phyloP scores from a whole-genome alignment of 257 asterid species.

The Nyctanthes arbortristis region DNA sequence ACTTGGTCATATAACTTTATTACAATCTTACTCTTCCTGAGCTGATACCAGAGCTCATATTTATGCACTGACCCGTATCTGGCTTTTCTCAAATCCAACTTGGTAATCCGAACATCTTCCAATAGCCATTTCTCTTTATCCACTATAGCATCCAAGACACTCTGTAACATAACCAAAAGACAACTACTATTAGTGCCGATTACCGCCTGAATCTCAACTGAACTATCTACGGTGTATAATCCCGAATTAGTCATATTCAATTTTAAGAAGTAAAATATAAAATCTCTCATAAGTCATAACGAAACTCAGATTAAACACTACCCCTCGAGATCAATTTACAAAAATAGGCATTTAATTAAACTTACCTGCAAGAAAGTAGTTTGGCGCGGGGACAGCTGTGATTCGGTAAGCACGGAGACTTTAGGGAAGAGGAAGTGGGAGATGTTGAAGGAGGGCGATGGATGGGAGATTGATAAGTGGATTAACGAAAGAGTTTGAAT shows the following conservation, averaged over 20 bases:
- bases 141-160: conserved; percentile 55
- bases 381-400: conserved; percentile 30
- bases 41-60: conserved; percentile 48
- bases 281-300: background rate
- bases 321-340: background rate
- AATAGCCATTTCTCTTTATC: conserved; percentile 59
- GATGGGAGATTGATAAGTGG: conserved; percentile 34
- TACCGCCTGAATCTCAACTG: background rate
- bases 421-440: conserved; percentile 54
- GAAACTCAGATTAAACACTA: conserved; percentile 10
- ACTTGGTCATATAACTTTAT: conserved; percentile 58
- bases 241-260: conserved; percentile 1
- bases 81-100: conserved; percentile 50
- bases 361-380: conserved; percentile 44
- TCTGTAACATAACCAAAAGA: conserved; percentile 31
- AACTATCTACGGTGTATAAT: background rate
- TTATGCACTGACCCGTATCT: conserved; percentile 40
- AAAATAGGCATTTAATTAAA: background rate
- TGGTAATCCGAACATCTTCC: conserved; percentile 55
- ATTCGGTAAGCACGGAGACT: conserved; percentile 35
- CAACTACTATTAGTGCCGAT: background rate
- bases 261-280: background rate
- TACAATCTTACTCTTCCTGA: conserved; percentile 51
- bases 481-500: conserved; percentile 28
- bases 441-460: conserved; percentile 44